Base-by-base conservation (phyloP, 768 basidiomycete species). In the Symmetrospora coprosmae region DNA sequence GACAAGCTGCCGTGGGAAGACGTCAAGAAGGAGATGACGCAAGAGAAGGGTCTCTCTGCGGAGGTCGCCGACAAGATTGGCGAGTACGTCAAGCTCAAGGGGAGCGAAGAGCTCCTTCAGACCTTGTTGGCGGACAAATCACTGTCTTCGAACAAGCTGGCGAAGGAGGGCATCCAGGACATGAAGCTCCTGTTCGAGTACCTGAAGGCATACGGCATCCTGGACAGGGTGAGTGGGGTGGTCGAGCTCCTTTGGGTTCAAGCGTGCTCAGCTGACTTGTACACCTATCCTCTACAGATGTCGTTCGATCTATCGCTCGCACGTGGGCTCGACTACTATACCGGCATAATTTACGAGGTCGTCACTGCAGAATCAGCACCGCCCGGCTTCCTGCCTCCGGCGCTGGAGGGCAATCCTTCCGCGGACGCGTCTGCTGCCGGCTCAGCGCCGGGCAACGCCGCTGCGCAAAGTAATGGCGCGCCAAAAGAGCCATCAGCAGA, bases 321-420 rank as follows among this genome's bases (percentile, higher is more conserved):
- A n/a, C 84, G 92, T 31, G 92, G 92, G 37, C 79, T 97, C 21
- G 94, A 97, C 72, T 97, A 99, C 74, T 97, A 99, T 74, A 99
- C 92, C 1, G 94, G 94, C 17, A 83, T 99, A 68, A 97, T 97
- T 71, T 97, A 92, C 74, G 92, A 99, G 74, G 94, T 88, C 40
- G 80, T 86, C 63, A 86, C 89, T 38, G 89, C 87, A 69, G 87
- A 83, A 1, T 96, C 91, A 8, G 91, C 91, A 0, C 90, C 92
- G 1, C 91, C 92, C 0, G 82, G 82, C 2, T 82, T 88, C 75
- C 70, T 77, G 46, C 76, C 79, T 0, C 68, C 78, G 13, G 60
- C 55, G 25, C 41, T 58, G 43, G 28, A 72, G 6, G 41, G 72
- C 73, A 6, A 68, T 69, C 55, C 72, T 6, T 55, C 67, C 28